Evolutionary conservation across 129 eudicot species (phyloP), one percentile per base, ranked within the genome.

Genomic region (Chrysanthemum lavandulifolium): DNA sequence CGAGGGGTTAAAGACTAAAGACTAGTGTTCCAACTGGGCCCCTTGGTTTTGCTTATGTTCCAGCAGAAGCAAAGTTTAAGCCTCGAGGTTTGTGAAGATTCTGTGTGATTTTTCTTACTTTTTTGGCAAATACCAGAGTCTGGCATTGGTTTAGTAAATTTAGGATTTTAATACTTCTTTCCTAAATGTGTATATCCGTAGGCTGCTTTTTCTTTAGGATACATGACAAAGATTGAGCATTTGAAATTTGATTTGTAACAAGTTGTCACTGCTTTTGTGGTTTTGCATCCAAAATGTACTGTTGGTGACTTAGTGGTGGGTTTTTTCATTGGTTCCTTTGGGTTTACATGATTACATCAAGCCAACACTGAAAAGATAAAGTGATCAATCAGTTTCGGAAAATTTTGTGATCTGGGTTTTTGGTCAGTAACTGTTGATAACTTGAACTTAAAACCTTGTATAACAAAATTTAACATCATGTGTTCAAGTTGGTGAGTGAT

Each of bases 1-100:
- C 93, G 25, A 83, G 97, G 82, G 97, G 97, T 31, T 88, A 67
- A 65, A 23, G 15, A 69, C 23, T n/a, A 33, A 43, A 52, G 31
- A 36, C 56, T 3, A 7, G 29, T 40, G 6, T 73, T 4, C 61
- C 18, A 47, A n/a, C 18, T 23, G 61, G 4, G 6, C 55, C 21
- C 40, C 55, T 29, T 25, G 13, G 47, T 36, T 36, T 36, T 36
- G 45, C 45, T 36, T 36, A 36, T 36, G 45, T 36, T 36, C 45
- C 1, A 6, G 45, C 45, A 36, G 45, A 25, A 53, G 58, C 29
- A 61, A 23, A 29, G 18, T 2, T 61, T 36, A 61, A 61, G 31
- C 3, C 7, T 10, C 13, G 10, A 23, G 68, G 68, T 15, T 64
- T 62, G 49, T 64, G 19, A 64, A 64, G 15, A 9, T 64, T 64